Percentiles rank a stretch among this genome's conserved stretches.
These are phyloP conservation scores for Calonectria hawksworthii DNA, from an alignment of 2,329 filamentous ascomycete genomes.

Conservation along the genomic window DNA sequence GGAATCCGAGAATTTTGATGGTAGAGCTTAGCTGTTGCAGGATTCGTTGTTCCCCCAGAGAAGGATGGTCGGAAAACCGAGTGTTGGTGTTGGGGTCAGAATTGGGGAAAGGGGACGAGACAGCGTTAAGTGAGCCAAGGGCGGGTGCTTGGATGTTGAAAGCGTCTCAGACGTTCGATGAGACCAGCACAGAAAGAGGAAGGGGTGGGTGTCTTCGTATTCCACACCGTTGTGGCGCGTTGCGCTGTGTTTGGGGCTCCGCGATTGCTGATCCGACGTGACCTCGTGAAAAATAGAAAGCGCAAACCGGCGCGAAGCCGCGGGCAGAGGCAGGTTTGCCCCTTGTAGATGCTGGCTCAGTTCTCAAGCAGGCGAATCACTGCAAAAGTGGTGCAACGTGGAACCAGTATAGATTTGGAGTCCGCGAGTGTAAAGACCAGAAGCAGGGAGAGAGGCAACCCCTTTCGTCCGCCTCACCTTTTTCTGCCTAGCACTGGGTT, in stretches of 20 bases:
- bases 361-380: constrained; percentile 23
- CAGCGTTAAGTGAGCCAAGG: neutral
- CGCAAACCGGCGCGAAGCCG: constrained; percentile 23
- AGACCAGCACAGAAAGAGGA: neutral
- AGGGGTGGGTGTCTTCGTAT: neutral
- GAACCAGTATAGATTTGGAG: constrained; percentile 12
- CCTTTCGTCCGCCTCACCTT: constrained; percentile 1
- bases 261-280: constrained; percentile 11
- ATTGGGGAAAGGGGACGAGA: neutral
- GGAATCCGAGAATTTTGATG: neutral
- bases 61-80: neutral
- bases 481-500: constrained; percentile 4
- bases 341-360: neutral
- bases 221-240: neutral
- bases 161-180: neutral
- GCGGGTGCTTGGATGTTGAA: neutral
- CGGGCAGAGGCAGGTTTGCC: neutral
- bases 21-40: neutral
- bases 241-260: neutral
- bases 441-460: neutral
- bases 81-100: neutral
- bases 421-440: neutral
- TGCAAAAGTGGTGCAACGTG: constrained; percentile 40
- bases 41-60: neutral
- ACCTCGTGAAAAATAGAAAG: constrained; percentile 1